Percentiles rank a stretch among this genome's conserved stretches.
phyloP scores from a whole-genome alignment of 768 basidiomycete genomes.

The Tricholoma saponaceum region DNA sequence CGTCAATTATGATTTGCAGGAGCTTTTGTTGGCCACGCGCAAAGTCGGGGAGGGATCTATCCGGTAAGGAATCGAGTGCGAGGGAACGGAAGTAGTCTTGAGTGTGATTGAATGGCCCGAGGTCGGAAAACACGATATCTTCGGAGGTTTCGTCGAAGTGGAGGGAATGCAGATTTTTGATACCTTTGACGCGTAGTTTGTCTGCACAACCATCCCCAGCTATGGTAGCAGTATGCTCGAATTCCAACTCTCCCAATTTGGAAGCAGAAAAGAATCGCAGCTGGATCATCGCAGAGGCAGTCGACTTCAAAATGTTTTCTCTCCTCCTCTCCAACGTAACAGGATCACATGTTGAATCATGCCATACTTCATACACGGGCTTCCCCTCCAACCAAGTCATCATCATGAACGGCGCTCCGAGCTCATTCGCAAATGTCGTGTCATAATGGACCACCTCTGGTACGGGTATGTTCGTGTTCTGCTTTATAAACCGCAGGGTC shows the following conservation, averaged over 20 bases:
- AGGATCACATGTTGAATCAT: not conserved
- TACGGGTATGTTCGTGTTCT: no score
- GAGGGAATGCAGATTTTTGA: not conserved
- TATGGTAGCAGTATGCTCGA: not conserved
- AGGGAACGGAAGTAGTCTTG: not conserved
- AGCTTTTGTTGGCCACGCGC: not conserved
- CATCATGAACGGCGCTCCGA: not conserved
- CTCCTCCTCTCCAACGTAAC: not conserved
- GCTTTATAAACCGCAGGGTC: no score
- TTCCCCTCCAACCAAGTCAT: not conserved
- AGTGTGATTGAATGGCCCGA: not conserved
- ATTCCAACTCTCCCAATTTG: not conserved
- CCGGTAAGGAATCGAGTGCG: not conserved
- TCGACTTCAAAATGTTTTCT: not conserved
- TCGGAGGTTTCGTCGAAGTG: not conserved
- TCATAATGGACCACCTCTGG: not conserved
- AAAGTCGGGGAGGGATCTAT: not conserved
- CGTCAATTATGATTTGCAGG: not conserved
- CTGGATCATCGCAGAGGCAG: not conserved
- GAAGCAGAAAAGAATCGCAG: not conserved
- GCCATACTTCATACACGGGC: not conserved
- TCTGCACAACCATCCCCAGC: not conserved
- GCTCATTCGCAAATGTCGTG: not conserved
- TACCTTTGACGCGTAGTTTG: not conserved
- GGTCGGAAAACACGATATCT: not conserved